Evolutionary conservation across 73 alveolate species (phyloP), one percentile per base, ranked within the genome.

Genomic region (Tetrahymena borealis): DNA sequence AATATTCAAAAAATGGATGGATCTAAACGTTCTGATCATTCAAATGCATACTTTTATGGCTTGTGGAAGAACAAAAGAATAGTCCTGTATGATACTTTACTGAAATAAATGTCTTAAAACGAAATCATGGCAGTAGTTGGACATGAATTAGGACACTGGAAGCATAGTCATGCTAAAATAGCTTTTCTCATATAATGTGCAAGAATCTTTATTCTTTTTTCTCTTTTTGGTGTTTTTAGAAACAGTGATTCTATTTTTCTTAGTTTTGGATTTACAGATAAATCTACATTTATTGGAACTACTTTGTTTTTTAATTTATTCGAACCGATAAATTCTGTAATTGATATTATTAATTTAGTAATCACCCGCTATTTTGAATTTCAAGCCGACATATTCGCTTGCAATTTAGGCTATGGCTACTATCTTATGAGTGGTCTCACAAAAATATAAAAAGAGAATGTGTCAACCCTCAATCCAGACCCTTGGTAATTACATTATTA

Each of bases 81-180:
- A 16, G 99, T 98, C 28, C 91, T 98, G 79, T 98, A 40, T 94
- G 99, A 98, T 95, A 98, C 99, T 37, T 94, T 98, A 78, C 91
- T 95, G 24, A 98, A 96, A 40, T 79, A 93, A 28, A 78, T 94
- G 40, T 79, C 92, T 13, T 93, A 97, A 90, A 96, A 94, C 24
- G 99, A 98, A 93, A 98, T 98, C 15, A 98, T 94, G 36, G 98
- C 98, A 16, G 98, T 98, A 10, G 94, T 98, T 18, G 99, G 98
- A 28, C 99, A 98, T 94, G 99, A 98, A 94, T 91, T 98, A 18
- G 99, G 99, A 35, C 99, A 98, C 95, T 98, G 99, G 99, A 92
- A 93, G 78, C 94, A 93, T 91, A 94, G 93, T 36, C 99, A 98
- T 92, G 36, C 96, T 12, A 78, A 94, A 41, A 38, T 90, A 40